phyloP scores from a whole-genome alignment of 176 grass and related monocot species.

The Rhipidocladum racemiflorum region DNA sequence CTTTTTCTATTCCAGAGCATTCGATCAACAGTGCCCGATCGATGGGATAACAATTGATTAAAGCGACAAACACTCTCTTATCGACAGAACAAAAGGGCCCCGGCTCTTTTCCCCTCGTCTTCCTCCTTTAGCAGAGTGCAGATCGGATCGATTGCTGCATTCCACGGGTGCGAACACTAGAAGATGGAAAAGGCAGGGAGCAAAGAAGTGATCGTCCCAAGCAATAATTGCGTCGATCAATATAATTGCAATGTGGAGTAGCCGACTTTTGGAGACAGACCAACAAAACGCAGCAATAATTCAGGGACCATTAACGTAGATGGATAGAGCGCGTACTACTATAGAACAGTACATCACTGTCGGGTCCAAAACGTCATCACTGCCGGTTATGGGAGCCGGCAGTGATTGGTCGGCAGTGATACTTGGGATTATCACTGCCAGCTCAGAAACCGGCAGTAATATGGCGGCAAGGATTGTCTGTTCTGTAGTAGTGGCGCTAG shows the following conservation, averaged over 20 bases:
- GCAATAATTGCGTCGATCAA: constrained; percentile 23
- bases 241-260: not conserved
- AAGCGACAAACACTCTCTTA: not conserved
- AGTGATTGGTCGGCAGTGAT: no score
- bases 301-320: not conserved
- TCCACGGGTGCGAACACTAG: constrained; percentile 37
- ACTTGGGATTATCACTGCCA: no score
- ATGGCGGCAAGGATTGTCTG: no score
- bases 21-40: constrained; percentile 20
- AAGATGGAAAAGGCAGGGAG: not conserved
- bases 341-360: no score
- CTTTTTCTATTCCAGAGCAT: constrained; percentile 47
- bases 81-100: constrained; percentile 20
- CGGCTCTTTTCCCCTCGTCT: not conserved
- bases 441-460: no score
- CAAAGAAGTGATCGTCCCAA: not conserved
- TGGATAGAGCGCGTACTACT: no score
- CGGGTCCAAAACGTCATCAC: no score
- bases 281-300: not conserved
- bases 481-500: no score
- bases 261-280: not conserved
- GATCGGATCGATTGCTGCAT: constrained; percentile 27
- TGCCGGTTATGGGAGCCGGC: no score
- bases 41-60: constrained; percentile 27
- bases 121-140: constrained; percentile 29